These are phyloP conservation scores for Tricholoma bakamatsutake DNA, from an alignment of 768 basidiomycete species.

Conservation along the genomic window DNA sequence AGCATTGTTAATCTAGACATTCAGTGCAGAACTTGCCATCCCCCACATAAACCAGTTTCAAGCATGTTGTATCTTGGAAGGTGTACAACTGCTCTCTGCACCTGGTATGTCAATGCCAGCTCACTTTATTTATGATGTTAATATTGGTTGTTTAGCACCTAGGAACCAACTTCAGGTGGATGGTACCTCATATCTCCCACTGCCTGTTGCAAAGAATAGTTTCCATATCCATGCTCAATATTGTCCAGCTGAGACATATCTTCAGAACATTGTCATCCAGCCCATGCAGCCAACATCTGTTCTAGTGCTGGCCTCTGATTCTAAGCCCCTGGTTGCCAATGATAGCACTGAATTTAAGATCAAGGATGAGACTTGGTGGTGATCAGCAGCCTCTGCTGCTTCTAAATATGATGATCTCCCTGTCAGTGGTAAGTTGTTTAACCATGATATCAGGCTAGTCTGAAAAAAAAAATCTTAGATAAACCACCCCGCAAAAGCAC, in stretches of 20 bases:
- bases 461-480: not conserved
- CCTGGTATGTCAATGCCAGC: not conserved
- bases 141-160: not conserved
- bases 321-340: not conserved
- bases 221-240: constrained; percentile 3
- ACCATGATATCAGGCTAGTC: not conserved
- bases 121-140: not conserved
- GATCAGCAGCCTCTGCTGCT: not conserved
- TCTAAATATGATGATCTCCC: not conserved
- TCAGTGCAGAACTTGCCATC: constrained; percentile 10
- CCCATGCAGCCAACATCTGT: not conserved
- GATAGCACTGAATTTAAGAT: not conserved
- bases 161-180: not conserved
- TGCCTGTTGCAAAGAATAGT: not conserved
- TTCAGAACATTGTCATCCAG: constrained; percentile 4
- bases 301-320: not conserved
- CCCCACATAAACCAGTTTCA: constrained; percentile 7
- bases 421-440: not conserved
- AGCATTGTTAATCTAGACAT: constrained; percentile 7
- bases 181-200: constrained; percentile 6
- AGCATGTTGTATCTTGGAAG: constrained; percentile 2
- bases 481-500: not conserved
- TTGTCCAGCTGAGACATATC: not conserved
- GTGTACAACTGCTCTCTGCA: not conserved
- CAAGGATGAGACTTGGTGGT: not conserved